These are phyloP conservation scores for Pleurozium schreberi DNA, from an alignment of 225 moss, liverwort and hornwort species.

Conservation along the genomic window DNA sequence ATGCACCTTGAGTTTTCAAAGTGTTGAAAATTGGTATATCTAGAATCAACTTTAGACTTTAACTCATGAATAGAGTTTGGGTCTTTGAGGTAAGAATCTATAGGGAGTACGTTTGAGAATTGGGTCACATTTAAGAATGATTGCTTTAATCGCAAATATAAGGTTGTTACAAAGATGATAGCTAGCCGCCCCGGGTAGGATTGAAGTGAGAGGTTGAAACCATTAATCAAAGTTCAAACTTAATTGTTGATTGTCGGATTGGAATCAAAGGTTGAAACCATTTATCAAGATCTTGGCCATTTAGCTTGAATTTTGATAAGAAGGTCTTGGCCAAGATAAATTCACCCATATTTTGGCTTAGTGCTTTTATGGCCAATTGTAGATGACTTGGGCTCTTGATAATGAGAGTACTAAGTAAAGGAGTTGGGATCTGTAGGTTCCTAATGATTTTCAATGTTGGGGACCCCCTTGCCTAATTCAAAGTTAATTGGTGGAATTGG, in stretches of 20 bases:
- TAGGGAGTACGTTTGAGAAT: background rate
- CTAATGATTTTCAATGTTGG: too few species aligned
- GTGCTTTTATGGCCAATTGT: background rate
- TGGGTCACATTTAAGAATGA: background rate
- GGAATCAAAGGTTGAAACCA: too few species aligned
- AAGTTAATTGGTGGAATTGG: too few species aligned
- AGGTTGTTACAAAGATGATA: background rate
- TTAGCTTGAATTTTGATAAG: too few species aligned
- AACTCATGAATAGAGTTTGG: background rate
- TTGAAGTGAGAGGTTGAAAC: background rate
- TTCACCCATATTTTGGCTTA: background rate
- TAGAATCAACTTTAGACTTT: rapidly evolving
- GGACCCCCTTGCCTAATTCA: too few species aligned
- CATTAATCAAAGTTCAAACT: background rate
- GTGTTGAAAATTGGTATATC: background rate
- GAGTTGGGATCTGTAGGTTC: background rate
- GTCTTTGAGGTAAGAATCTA: background rate
- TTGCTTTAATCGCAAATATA: background rate
- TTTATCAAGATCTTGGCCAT: too few species aligned
- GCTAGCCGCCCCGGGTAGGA: rapidly evolving
- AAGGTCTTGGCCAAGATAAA: background rate
- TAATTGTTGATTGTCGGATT: too few species aligned
- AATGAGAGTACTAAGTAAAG: background rate
- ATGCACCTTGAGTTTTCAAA: background rate
- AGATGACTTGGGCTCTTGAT: background rate